Evolutionary conservation across 805 yeast genomes (phyloP).

Genomic region (Yamadazyma sp.): DNA sequence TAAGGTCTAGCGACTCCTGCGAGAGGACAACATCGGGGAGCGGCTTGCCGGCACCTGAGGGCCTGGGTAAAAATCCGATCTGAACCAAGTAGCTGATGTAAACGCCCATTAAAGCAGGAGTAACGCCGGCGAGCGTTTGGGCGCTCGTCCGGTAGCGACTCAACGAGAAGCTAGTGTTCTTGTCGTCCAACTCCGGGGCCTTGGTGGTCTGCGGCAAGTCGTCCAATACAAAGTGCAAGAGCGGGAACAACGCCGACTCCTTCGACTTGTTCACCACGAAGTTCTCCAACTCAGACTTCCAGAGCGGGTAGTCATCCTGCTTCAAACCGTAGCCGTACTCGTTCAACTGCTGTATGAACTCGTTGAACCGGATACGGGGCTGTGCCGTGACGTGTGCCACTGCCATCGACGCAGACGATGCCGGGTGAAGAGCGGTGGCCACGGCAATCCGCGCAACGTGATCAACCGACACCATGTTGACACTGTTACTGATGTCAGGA

Average conservation of each 20-base stretch:
- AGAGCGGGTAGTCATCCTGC: conserved; percentile 64
- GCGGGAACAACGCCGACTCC: conserved; percentile 88
- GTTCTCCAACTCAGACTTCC: conserved; percentile 77
- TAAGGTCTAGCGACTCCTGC: conserved; percentile 54
- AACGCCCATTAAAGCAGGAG: conserved; percentile 60
- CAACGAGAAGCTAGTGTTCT: conserved; percentile 74
- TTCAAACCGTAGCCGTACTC: conserved; percentile 71
- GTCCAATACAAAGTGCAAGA: conserved; percentile 91
- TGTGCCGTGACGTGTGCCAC: conserved; percentile 98
- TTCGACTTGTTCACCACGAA: conserved; percentile 72
- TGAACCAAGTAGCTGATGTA: conserved; percentile 79
- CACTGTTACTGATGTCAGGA: conserved; percentile 84
- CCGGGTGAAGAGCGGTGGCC: conserved; percentile 80
- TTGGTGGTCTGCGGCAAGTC: conserved; percentile 86
- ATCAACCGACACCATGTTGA: conserved; percentile 97
- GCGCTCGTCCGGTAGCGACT: conserved; percentile 44
- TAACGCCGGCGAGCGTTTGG: conserved; percentile 77
- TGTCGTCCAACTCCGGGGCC: conserved; percentile 94
- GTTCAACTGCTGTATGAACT: conserved; percentile 64
- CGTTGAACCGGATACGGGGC: conserved; percentile 82
- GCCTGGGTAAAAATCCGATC: conserved; percentile 75
- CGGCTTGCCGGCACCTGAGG: conserved; percentile 42
- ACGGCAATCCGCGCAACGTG: conserved; percentile 92
- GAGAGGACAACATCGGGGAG: conserved; percentile 61
- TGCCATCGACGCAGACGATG: conserved; percentile 45